Evolutionary conservation across 768 basidiomycete species (phyloP).

Genomic region (Boletellus ananiceps): DNA sequence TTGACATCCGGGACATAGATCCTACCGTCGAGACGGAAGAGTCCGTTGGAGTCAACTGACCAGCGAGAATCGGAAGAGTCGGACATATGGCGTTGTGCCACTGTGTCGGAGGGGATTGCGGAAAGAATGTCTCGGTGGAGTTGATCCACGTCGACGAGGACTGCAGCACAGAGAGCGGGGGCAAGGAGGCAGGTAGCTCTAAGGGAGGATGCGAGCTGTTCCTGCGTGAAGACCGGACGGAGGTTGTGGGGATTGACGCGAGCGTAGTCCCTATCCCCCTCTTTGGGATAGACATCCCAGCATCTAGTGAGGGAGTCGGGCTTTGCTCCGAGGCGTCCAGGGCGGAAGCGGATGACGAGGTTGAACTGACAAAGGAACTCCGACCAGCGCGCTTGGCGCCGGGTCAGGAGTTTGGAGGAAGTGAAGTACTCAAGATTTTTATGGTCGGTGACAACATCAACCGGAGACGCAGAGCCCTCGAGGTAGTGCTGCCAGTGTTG

Average conservation of each 20-base stretch:
- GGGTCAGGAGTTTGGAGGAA: no score
- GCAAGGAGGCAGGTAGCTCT: not conserved
- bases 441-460: not conserved
- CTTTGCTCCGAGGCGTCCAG: no score
- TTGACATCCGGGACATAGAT: no score
- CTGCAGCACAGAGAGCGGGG: not conserved
- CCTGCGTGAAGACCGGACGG: fast-evolving
- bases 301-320: no score
- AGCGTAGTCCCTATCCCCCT: no score
- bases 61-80: not conserved
- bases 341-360: no score
- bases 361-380: no score
- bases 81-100: not conserved
- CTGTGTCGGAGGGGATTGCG: not conserved
- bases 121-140: no score
- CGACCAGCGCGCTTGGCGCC: no score
- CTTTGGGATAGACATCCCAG: no score
- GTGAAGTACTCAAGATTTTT: constrained; percentile 3
- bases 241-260: not conserved
- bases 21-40: no score
- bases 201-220: not conserved
- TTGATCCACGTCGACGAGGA: no score
- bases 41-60: not conserved
- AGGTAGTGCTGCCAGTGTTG: not conserved
- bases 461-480: not conserved